phyloP scores from a whole-genome alignment of 495 filamentous ascomycete species.

The Lineolata rhizophorae region DNA sequence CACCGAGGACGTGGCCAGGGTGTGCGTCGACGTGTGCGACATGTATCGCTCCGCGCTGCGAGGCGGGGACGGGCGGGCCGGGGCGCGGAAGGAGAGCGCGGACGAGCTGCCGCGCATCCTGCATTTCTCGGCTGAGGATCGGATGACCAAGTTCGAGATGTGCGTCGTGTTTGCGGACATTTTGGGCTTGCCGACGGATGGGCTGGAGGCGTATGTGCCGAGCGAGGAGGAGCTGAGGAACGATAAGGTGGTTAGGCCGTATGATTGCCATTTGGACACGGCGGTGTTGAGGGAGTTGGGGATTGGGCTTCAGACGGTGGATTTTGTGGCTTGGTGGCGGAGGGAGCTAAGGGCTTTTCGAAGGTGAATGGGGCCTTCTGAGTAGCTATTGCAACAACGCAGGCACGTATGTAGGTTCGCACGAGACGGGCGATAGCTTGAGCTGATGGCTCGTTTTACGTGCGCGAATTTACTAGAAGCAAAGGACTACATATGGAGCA shows the following conservation, averaged over 20 bases:
- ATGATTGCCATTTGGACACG: conserved; percentile 75
- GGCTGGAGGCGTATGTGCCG: conserved; percentile 29
- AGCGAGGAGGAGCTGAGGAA: conserved; percentile 42
- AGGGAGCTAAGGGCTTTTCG: conserved; percentile 2
- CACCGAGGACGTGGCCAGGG: conserved; percentile 73
- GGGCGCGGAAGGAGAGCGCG: conserved; percentile 16
- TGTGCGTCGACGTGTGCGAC: conserved; percentile 45
- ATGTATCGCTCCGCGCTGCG: conserved; percentile 37
- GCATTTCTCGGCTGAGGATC: conserved; percentile 76
- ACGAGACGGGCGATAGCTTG: too few relatives aligned
- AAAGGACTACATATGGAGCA: too few relatives aligned
- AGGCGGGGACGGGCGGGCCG: too few relatives aligned
- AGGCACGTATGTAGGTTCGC: too few relatives aligned
- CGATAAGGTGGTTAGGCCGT: conserved; percentile 37
- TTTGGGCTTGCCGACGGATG: conserved; percentile 49
- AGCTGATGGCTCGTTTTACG: too few relatives aligned
- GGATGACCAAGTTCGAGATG: conserved; percentile 82
- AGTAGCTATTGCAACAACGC: too few relatives aligned
- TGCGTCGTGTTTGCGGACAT: conserved; percentile 53
- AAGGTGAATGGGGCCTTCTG: background rate
- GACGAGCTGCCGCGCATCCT: conserved; percentile 42
- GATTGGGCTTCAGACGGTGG: conserved; percentile 50
- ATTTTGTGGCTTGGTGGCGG: conserved; percentile 68
- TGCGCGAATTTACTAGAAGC: too few relatives aligned
- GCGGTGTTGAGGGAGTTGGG: conserved; percentile 51